phyloP scores from a whole-genome alignment of 768 basidiomycete species.

The Phaeolepiota aurea region DNA sequence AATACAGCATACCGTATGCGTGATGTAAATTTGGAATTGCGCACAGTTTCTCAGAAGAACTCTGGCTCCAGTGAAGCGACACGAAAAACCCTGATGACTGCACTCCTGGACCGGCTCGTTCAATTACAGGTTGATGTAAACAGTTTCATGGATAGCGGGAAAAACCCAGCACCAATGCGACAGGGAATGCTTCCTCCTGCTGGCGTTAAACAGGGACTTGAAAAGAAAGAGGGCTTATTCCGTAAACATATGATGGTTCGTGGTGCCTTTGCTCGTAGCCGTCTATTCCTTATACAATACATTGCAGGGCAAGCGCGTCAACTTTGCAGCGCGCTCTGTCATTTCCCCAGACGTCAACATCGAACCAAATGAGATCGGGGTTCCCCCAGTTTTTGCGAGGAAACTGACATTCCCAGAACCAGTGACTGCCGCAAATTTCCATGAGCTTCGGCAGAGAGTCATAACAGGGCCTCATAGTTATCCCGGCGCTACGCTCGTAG shows the following conservation, averaged over 20 bases:
- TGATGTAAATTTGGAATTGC: constrained; percentile 63
- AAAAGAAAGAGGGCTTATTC: constrained; percentile 99
- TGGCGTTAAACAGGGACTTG: constrained; percentile 92
- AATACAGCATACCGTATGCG: constrained; percentile 73
- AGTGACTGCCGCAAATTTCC: constrained; percentile 86
- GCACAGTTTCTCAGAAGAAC: constrained; percentile 51
- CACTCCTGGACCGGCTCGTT: constrained; percentile 73
- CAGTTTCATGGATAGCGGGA: constrained; percentile 93
- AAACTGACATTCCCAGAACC: constrained; percentile 98
- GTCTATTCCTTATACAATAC: not conserved
- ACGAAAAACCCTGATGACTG: constrained; percentile 50
- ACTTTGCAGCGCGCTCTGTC: constrained; percentile 99
- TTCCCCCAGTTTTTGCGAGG: constrained; percentile 94
- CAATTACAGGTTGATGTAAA: constrained; percentile 94
- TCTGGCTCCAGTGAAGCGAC: constrained; percentile 40
- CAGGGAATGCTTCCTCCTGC: constrained; percentile 87
- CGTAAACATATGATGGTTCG: constrained; percentile 98
- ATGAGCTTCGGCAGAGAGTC: constrained; percentile 80
- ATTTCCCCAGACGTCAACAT: constrained; percentile 99
- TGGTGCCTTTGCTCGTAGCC: constrained; percentile 7
- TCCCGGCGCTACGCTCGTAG: constrained; percentile 91
- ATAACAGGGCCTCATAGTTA: constrained; percentile 84
- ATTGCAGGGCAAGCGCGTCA: constrained; percentile 92
- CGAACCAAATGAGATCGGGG: constrained; percentile 96
- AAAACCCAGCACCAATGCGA: constrained; percentile 80